Conservation (phyloP, 108 stramenopile species). For the Seminavis robusta region DNA sequence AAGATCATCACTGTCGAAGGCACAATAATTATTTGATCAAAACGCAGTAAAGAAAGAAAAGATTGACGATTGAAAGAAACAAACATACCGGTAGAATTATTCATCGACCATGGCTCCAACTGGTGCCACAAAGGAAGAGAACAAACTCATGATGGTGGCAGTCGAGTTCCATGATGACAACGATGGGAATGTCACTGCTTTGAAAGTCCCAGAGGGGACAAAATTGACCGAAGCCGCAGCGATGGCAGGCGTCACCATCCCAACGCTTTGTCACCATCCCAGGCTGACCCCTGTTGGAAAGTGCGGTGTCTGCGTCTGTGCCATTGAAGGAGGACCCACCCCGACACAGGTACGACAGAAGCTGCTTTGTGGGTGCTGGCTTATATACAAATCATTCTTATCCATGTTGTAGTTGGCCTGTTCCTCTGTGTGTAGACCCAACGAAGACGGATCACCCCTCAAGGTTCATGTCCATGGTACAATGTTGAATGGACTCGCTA, state of each 20-base stretch:
- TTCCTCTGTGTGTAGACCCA: slow-evolving; percentile 2
- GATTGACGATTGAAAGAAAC: too few relatives aligned
- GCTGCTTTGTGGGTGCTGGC: slow-evolving; percentile 19
- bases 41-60: too few relatives aligned
- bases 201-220: slow-evolving; percentile 7
- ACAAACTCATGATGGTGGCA: too few relatives aligned
- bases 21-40: too few relatives aligned
- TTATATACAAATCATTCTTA: slow-evolving; percentile 20
- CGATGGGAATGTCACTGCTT: neutral
- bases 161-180: slow-evolving; percentile 5
- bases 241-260: slow-evolving; percentile 16
- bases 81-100: too few relatives aligned
- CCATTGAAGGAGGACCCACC: slow-evolving; percentile 34
- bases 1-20: too few relatives aligned
- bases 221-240: slow-evolving; percentile 8
- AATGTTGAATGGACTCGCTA: neutral
- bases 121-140: too few relatives aligned
- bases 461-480: slow-evolving; percentile 8
- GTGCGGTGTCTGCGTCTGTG: slow-evolving; percentile 45
- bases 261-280: slow-evolving; percentile 52
- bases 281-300: slow-evolving; percentile 28
- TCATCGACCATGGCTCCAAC: too few relatives aligned
- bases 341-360: slow-evolving; percentile 26
- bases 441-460: neutral
- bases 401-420: slow-evolving; percentile 10